Evolutionary conservation across 2,329 filamentous ascomycete species (phyloP).

Genomic region (Aaosphaeria pasadenensis): DNA sequence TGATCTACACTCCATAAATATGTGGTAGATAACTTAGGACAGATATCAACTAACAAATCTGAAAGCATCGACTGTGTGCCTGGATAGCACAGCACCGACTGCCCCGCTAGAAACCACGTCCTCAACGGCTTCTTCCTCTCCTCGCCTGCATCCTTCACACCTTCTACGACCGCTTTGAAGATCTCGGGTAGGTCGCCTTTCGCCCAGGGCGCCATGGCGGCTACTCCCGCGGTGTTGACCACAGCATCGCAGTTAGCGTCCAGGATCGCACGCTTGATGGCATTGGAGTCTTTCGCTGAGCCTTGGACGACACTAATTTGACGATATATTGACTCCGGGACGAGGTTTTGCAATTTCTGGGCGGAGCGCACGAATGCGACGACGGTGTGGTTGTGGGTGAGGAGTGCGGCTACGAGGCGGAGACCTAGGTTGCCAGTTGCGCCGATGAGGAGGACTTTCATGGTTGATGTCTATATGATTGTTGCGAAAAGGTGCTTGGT

Average conservation of each 20-base stretch:
- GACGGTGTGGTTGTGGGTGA: slow-evolving; percentile 35
- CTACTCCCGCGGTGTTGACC: slow-evolving; percentile 40
- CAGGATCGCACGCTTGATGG: slow-evolving; percentile 36
- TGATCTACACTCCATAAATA: neutral
- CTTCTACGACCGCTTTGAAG: slow-evolving; percentile 34
- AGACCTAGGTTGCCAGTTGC: slow-evolving; percentile 40
- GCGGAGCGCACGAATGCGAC: slow-evolving; percentile 40
- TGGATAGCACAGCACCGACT: slow-evolving; percentile 37
- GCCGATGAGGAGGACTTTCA: slow-evolving; percentile 42
- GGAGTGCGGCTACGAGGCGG: slow-evolving; percentile 36
- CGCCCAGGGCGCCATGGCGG: slow-evolving; percentile 35
- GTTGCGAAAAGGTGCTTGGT: slow-evolving; percentile 1
- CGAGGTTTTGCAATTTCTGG: slow-evolving; percentile 35
- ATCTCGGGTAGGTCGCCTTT: slow-evolving; percentile 23
- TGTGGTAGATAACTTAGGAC: slow-evolving; percentile 24
- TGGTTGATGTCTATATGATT: slow-evolving; percentile 8
- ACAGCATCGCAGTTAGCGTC: slow-evolving; percentile 39
- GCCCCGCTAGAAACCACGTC: slow-evolving; percentile 38
- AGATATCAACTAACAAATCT: slow-evolving; percentile 11
- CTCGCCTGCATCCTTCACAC: slow-evolving; percentile 29
- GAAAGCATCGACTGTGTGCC: slow-evolving; percentile 30
- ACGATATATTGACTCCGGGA: slow-evolving; percentile 29
- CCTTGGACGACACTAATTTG: slow-evolving; percentile 37
- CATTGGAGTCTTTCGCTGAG: slow-evolving; percentile 34
- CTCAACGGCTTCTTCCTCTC: slow-evolving; percentile 35